Evolutionary conservation across 2,329 filamentous ascomycete species (phyloP).

Genomic region (Emmonsiellopsis sp.): DNA sequence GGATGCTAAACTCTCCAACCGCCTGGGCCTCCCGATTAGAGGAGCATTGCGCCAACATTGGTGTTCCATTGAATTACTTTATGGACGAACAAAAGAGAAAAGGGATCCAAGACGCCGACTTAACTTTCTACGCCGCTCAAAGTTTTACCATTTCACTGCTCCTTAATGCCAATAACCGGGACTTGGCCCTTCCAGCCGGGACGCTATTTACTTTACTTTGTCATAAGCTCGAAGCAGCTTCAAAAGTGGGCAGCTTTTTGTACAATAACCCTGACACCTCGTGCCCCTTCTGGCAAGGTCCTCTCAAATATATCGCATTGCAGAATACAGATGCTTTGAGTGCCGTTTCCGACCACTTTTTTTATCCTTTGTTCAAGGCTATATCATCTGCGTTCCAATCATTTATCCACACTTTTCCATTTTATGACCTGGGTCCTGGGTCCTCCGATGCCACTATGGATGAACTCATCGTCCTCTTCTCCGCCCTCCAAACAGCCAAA

Average conservation of each 20-base stretch:
- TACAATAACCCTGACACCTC: conserved; percentile 5
- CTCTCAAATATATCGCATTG: conserved; percentile 28
- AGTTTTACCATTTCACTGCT: conserved; percentile 12
- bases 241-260: conserved; percentile 1
- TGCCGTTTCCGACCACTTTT: conserved; percentile 26
- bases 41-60: conserved; percentile 24
- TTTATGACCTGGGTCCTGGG: conserved; percentile 39
- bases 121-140: conserved; percentile 16
- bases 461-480: conserved; percentile 53
- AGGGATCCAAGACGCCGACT: conserved; percentile 10
- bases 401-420: conserved; percentile 53
- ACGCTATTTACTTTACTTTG: conserved; percentile 11
- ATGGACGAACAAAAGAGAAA: conserved; percentile 5
- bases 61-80: conserved; percentile 16
- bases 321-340: conserved; percentile 28
- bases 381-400: conserved; percentile 25
- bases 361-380: conserved; percentile 27
- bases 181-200: conserved; percentile 10
- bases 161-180: conserved; percentile 10
- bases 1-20: conserved; percentile 24
- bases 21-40: conserved; percentile 25
- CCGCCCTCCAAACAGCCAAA: conserved; percentile 62
- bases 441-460: conserved; percentile 41
- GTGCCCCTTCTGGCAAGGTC: conserved; percentile 27
- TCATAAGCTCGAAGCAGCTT: conserved; percentile 8